Base-by-base conservation (phyloP, 2,329 filamentous ascomycete species). In the Neopestalotiopsis clavispora region DNA sequence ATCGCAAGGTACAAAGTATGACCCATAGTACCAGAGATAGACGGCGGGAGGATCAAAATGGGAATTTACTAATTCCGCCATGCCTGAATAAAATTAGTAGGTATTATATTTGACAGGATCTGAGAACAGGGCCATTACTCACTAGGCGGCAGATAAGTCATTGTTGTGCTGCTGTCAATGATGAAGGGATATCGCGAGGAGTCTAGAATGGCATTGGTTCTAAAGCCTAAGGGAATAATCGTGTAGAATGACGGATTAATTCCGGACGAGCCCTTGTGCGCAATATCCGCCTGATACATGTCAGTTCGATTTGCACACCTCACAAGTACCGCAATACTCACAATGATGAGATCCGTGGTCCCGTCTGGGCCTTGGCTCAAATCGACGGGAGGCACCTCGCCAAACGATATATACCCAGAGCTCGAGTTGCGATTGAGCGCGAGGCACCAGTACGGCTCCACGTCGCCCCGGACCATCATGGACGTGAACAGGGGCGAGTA, bases 211-310 rank as follows among this genome's bases (percentile, higher is more conserved):
- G 79, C 77, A 30, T 80, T 85, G 74, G 80, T 86, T 69, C 77
- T 75, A 69, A 86, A 78, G 3, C 84, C 85, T 67, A 86, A 84
- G 0, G 84, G 83, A 62, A 87, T 77, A 68, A 87, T 82, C 20
- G 86, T 87, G 72, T 88, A 88, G 74, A 85, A 87, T 2, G 85
- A 86, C 69, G 84, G 84, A 69, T 81, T 75, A 76, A 78, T 85
- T 1, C 82, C 76, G 4, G 83, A 82, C 4, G 75, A 74, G 4
- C 74, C 74, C 6, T 74, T 69, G 14, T 76, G 66, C 34, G 76
- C 79, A 42, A 87, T 76, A 63, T 84, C 83, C 57, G 84, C 82
- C 85, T 87, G 63, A 28, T 38, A 0, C 4, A n/a, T 65, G 32
- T 70, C 14, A 72, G 66, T 67, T 49, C 68, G 58, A 5, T 40